Conservation (phyloP, 1,139 yeast genomes). For the Sugiyamaella sp. region DNA sequence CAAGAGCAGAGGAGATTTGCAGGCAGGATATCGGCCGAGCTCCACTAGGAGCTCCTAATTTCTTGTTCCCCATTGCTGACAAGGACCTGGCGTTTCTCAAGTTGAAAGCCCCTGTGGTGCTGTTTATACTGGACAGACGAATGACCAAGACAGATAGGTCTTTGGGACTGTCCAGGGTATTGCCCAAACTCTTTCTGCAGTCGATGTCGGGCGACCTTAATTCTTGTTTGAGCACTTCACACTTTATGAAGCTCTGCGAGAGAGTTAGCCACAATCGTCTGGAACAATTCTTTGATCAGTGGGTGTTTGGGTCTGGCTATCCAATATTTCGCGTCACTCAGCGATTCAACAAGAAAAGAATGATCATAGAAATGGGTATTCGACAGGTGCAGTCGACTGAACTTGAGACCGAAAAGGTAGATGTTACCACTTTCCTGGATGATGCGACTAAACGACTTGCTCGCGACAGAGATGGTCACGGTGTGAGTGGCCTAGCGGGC, state of each 20-base stretch:
- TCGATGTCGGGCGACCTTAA: conserved; percentile 95
- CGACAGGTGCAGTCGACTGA: conserved; percentile 84
- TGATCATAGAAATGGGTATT: conserved; percentile 92
- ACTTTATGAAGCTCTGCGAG: conserved; percentile 91
- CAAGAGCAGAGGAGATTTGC: conserved; percentile 65
- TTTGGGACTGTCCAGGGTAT: conserved; percentile 86
- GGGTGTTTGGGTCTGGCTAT: conserved; percentile 90
- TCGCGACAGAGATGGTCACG: conserved; percentile 31
- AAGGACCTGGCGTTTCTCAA: conserved; percentile 64
- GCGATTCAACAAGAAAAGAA: conserved; percentile 88
- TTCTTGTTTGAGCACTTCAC: conserved; percentile 77
- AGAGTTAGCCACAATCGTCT: conserved; percentile 87
- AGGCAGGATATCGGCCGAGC: conserved; percentile 77
- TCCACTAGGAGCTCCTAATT: conserved; percentile 72
- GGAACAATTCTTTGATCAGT: conserved; percentile 84
- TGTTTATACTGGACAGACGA: conserved; percentile 81
- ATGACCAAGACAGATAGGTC: conserved; percentile 97
- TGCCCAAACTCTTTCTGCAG: conserved; percentile 88
- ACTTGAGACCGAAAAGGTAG: conserved; percentile 45
- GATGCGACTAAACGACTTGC: conserved; percentile 44
- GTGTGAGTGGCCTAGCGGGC: too few relatives aligned
- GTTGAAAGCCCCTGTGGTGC: conserved; percentile 82
- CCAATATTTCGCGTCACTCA: conserved; percentile 90
- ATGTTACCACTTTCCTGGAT: conserved; percentile 44
- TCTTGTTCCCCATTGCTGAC: conserved; percentile 66